These are phyloP conservation scores for Fusarium illudens DNA, from an alignment of 2,329 filamentous ascomycete genomes.

Conservation along the genomic window DNA sequence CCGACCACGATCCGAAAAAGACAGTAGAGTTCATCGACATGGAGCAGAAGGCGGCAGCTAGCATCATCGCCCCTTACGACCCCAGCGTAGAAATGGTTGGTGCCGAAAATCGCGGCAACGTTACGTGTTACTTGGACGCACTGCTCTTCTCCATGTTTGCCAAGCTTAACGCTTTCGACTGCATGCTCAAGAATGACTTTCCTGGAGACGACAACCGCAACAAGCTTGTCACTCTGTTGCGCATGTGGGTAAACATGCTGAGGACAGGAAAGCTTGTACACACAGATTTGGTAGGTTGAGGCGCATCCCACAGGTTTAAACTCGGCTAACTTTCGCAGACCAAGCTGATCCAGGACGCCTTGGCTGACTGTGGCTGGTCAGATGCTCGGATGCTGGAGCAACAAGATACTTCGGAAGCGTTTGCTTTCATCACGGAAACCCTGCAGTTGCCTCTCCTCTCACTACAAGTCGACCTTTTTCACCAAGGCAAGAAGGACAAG, in stretches of 20 bases:
- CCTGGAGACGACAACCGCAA: constrained; percentile 71
- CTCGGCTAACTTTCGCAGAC: constrained; percentile 63
- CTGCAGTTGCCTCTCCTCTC: constrained; percentile 88
- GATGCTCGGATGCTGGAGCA: constrained; percentile 81
- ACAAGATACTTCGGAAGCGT: constrained; percentile 95
- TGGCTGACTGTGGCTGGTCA: constrained; percentile 88
- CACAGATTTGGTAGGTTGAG: constrained; percentile 74
- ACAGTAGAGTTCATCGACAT: constrained; percentile 80
- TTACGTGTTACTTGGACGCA: constrained; percentile 95
- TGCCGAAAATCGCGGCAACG: constrained; percentile 82
- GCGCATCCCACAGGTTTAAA: neutral
- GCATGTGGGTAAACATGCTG: constrained; percentile 93
- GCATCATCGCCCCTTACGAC: constrained; percentile 78
- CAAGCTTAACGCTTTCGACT: constrained; percentile 88
- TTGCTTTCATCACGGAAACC: constrained; percentile 91
- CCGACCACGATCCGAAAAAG: constrained; percentile 74
- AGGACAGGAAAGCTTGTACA: constrained; percentile 85
- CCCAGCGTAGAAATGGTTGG: constrained; percentile 78
- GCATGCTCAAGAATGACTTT: constrained; percentile 84
- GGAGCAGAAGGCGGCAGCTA: constrained; percentile 82
- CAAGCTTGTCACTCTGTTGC: constrained; percentile 78
- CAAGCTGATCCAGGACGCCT: constrained; percentile 79
- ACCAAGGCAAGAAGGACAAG: constrained; percentile 83
- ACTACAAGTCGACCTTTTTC: constrained; percentile 93
- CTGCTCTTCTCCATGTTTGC: constrained; percentile 97